Conservation (phyloP, 2,329 filamentous ascomycete species). For the Fusarium kyushuense region DNA sequence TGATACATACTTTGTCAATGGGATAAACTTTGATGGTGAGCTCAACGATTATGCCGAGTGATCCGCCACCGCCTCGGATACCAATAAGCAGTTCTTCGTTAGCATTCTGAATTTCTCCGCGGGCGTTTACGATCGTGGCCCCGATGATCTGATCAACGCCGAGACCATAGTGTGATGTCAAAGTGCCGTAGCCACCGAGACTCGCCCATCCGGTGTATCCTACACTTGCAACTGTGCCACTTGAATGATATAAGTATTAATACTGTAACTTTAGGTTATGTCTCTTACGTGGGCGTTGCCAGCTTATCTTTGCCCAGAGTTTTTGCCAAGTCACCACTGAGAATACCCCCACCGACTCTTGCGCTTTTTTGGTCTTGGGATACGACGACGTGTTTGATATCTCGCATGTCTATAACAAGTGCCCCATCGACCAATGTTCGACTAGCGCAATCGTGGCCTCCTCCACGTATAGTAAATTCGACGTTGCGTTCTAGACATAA, state of each 20-base stretch:
- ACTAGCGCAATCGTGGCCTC: slow-evolving; percentile 22
- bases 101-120: slow-evolving; percentile 5
- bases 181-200: slow-evolving; percentile 13
- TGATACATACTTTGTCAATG: neutral
- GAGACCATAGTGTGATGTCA: slow-evolving; percentile 2
- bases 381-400: slow-evolving; percentile 12
- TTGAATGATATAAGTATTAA: neutral
- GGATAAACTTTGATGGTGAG: slow-evolving; percentile 14
- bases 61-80: slow-evolving; percentile 19
- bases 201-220: slow-evolving; percentile 35
- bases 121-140: neutral
- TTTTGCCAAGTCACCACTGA: neutral
- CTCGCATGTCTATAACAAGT: slow-evolving; percentile 34
- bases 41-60: slow-evolving; percentile 12
- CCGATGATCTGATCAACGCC: slow-evolving; percentile 29
- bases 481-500: neutral
- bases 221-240: neutral
- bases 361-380: neutral
- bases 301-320: neutral
- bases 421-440: slow-evolving; percentile 2
- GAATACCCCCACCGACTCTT: slow-evolving; percentile 11
- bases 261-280: accelerated
- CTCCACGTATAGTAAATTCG: slow-evolving; percentile 8
- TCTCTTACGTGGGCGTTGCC: slow-evolving; percentile 14
- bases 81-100: slow-evolving; percentile 13